Evolutionary conservation across 371 early-diverging fungal species (phyloP).

Genomic region (Apophysomyces ossiformis): DNA sequence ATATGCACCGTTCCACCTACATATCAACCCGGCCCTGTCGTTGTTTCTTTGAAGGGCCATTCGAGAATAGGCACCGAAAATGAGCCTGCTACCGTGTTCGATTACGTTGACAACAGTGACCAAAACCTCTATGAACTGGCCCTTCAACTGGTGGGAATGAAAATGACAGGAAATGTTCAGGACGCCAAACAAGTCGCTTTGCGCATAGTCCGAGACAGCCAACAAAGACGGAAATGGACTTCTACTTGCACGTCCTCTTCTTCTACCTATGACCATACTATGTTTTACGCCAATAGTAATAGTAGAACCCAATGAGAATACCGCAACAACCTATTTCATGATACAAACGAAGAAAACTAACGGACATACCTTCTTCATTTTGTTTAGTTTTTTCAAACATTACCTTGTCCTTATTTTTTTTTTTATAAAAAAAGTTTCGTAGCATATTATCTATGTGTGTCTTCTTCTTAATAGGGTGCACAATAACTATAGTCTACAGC

Average conservation of each 20-base stretch:
- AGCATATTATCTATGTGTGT: too few species aligned
- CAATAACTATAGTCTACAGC: too few species aligned
- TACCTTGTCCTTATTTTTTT: too few species aligned
- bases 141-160: constrained; percentile 74
- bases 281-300: too few species aligned
- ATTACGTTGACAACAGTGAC: constrained; percentile 62
- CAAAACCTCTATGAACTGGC: constrained; percentile 77
- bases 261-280: too few species aligned
- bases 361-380: too few species aligned
- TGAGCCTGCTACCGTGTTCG: constrained; percentile 39
- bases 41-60: constrained; percentile 67
- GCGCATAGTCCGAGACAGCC: constrained; percentile 56
- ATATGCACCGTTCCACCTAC: constrained; percentile 82
- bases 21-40: constrained; percentile 66
- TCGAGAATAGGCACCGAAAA: constrained; percentile 20
- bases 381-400: too few species aligned
- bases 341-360: too few species aligned
- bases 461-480: too few species aligned
- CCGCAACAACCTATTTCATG: too few species aligned
- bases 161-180: constrained; percentile 67
- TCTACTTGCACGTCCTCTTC: not conserved
- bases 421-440: too few species aligned
- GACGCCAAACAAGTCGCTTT: constrained; percentile 64
- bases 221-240: not conserved
- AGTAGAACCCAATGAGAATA: too few species aligned